Percentiles rank a stretch among this genome's conserved stretches.
Evolutionary conservation across 2,329 filamentous ascomycete species (phyloP).

Genomic region (Claviceps fusiformis): DNA sequence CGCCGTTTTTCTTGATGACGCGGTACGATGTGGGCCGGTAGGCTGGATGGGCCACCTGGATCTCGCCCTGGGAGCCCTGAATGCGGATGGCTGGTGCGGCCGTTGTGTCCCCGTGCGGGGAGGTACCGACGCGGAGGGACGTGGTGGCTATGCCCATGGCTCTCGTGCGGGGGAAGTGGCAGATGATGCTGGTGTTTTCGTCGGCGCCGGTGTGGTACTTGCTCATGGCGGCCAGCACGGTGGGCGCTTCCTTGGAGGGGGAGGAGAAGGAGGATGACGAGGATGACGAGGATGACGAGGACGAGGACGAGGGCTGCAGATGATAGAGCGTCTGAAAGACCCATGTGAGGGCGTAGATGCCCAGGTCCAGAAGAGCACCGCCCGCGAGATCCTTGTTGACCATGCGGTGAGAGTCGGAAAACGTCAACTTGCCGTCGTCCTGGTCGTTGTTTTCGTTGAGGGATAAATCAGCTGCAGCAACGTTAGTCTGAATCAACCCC

Average conservation of each 20-base stretch:
- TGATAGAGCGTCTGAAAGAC: slow-evolving; percentile 83
- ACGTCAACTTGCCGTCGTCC: slow-evolving; percentile 33
- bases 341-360: slow-evolving; percentile 84
- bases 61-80: slow-evolving; percentile 68
- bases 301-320: slow-evolving; percentile 46
- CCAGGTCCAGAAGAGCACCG: slow-evolving; percentile 70
- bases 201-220: slow-evolving; percentile 65
- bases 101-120: slow-evolving; percentile 46
- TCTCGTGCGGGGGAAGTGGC: slow-evolving; percentile 56
- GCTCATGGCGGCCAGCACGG: slow-evolving; percentile 53
- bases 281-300: too few relatives aligned
- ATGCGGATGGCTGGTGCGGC: slow-evolving; percentile 60
- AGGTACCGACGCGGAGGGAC: slow-evolving; percentile 45
- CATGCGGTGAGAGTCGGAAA: slow-evolving; percentile 56
- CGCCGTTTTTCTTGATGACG: slow-evolving; percentile 41
- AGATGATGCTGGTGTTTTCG: slow-evolving; percentile 63
- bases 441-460: slow-evolving; percentile 46
- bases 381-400: slow-evolving; percentile 73
- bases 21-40: slow-evolving; percentile 55
- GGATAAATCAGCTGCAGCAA: slow-evolving; percentile 42
- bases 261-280: too few relatives aligned
- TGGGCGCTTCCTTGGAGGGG: slow-evolving; percentile 57
- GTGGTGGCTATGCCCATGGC: slow-evolving; percentile 63
- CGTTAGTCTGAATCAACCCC: too few relatives aligned
- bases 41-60: slow-evolving; percentile 62